Conservation (phyloP, 192 early-diverging fungal genomes). For the Podila horticola region DNA sequence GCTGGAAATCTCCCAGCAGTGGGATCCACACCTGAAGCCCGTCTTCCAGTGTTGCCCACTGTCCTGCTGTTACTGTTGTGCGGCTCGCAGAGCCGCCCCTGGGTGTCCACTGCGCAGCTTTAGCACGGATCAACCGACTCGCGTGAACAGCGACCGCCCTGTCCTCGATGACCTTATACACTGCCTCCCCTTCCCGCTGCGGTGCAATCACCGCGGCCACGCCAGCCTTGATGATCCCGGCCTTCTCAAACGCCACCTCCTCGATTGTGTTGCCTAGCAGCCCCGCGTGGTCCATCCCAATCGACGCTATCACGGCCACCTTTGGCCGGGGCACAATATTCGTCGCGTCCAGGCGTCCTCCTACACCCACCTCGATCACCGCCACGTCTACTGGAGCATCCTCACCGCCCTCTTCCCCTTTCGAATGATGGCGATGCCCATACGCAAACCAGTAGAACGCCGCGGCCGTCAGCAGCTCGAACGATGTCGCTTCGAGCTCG, state of each 20-base stretch:
- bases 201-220: constrained; percentile 60
- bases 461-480: constrained; percentile 73
- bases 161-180: constrained; percentile 40
- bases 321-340: constrained; percentile 75
- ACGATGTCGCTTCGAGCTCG: constrained; percentile 63
- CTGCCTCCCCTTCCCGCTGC: constrained; percentile 61
- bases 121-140: constrained; percentile 17
- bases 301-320: constrained; percentile 78
- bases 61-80: constrained; percentile 3
- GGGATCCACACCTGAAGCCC: constrained; percentile 60
- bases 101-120: constrained; percentile 34
- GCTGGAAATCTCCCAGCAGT: constrained; percentile 82
- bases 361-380: constrained; percentile 85
- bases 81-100: not conserved
- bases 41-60: constrained; percentile 18
- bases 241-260: constrained; percentile 84
- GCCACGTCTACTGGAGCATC: constrained; percentile 70
- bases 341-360: constrained; percentile 86
- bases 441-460: constrained; percentile 74
- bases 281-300: constrained; percentile 82
- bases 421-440: constrained; percentile 84
- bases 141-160: constrained; percentile 26
- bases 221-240: constrained; percentile 78
- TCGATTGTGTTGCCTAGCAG: constrained; percentile 78
- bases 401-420: constrained; percentile 62